phyloP scores from a whole-genome alignment of 306 rosid genomes.

The Argentina anserina region DNA sequence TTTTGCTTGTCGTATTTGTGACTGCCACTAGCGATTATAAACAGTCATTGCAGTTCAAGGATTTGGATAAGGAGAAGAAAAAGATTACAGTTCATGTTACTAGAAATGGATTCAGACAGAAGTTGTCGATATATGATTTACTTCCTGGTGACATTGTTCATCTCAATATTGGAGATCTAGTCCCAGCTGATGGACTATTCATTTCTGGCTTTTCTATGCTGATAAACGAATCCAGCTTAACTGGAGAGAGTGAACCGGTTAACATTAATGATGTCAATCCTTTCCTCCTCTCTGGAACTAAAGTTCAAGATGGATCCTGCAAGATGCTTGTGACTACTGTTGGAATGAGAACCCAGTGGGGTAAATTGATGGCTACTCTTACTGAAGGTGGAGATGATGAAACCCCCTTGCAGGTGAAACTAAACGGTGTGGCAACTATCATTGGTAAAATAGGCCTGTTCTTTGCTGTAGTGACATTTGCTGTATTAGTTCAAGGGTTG shows the following conservation, averaged over 20 bases:
- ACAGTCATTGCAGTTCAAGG: constrained; percentile 96
- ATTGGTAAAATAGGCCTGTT: constrained; percentile 95
- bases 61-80: constrained; percentile 93
- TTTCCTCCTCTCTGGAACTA: constrained; percentile 94
- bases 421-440: constrained; percentile 96
- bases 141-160: constrained; percentile 96
- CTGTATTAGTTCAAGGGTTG: constrained; percentile 91
- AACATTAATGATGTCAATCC: constrained; percentile 54
- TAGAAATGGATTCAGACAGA: constrained; percentile 79
- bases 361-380: constrained; percentile 91
- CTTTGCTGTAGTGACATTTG: constrained; percentile 84
- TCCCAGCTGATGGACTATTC: constrained; percentile 97
- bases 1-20: constrained; percentile 93
- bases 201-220: constrained; percentile 75
- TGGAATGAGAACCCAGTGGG: constrained; percentile 99
- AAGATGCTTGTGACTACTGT: constrained; percentile 97
- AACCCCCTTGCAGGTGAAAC: constrained; percentile 99
- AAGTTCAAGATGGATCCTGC: constrained; percentile 97
- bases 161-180: constrained; percentile 88
- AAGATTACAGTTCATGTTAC: constrained; percentile 81
- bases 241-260: constrained; percentile 98
- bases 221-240: constrained; percentile 92
- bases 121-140: constrained; percentile 82
- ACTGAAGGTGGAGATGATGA: constrained; percentile 99
- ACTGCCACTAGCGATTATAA: constrained; percentile 92